phyloP scores from a whole-genome alignment of 805 yeast genomes.

The Sugiyamaella lignohabitans region DNA sequence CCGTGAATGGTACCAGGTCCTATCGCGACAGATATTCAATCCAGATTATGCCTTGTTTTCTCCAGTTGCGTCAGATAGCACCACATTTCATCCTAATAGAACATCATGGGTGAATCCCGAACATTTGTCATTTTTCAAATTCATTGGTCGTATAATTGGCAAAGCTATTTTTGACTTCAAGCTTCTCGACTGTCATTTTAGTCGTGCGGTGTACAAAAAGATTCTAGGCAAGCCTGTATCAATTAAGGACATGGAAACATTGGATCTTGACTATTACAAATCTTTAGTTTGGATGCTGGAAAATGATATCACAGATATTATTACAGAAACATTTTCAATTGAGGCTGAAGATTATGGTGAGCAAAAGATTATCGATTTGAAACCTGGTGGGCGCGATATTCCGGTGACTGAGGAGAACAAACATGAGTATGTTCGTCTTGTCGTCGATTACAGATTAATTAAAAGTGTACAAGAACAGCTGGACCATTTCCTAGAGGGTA shows the following conservation, averaged over 20 bases:
- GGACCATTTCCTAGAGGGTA: slow-evolving; percentile 56
- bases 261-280: slow-evolving; percentile 88
- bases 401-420: slow-evolving; percentile 88
- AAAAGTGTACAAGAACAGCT: slow-evolving; percentile 82
- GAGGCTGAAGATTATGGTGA: slow-evolving; percentile 94
- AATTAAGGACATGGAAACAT: slow-evolving; percentile 86
- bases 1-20: slow-evolving; percentile 94
- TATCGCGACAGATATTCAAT: slow-evolving; percentile 91
- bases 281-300: slow-evolving; percentile 94
- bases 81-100: slow-evolving; percentile 93
- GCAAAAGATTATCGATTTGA: slow-evolving; percentile 72
- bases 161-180: slow-evolving; percentile 87
- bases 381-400: slow-evolving; percentile 74
- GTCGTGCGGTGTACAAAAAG: slow-evolving; percentile 88
- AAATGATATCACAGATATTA: slow-evolving; percentile 91
- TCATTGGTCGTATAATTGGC: slow-evolving; percentile 89
- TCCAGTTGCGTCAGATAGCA: slow-evolving; percentile 86
- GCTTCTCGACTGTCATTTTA: slow-evolving; percentile 87
- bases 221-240: slow-evolving; percentile 75
- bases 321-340: slow-evolving; percentile 89
- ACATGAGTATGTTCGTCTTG: slow-evolving; percentile 75
- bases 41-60: slow-evolving; percentile 89
- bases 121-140: slow-evolving; percentile 85
- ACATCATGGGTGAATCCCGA: slow-evolving; percentile 91
- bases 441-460: slow-evolving; percentile 81